These are phyloP conservation scores for Agarophyton chilense DNA, from an alignment of 23 red algal genomes.

Conservation along the genomic window DNA sequence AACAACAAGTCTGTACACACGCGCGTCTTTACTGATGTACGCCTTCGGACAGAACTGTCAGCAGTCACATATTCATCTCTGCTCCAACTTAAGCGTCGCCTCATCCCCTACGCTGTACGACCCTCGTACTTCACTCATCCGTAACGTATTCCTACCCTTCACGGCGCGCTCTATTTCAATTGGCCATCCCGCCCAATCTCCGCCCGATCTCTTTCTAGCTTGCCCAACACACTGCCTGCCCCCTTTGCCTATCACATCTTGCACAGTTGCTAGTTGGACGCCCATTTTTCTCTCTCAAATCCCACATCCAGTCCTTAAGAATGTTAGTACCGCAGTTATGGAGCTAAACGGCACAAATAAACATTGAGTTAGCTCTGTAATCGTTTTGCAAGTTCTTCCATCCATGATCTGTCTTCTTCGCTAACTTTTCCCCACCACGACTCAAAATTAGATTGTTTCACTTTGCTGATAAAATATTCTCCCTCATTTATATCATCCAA, in stretches of 20 bases:
- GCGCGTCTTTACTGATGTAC: conserved; percentile 9
- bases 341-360: conserved; percentile 14
- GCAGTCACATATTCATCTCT: background rate
- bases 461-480: conserved; percentile 29
- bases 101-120: too few species aligned
- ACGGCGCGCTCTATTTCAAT: background rate
- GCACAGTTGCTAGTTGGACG: background rate
- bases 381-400: conserved; percentile 47
- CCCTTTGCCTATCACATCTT: background rate
- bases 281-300: background rate
- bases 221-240: too few species aligned
- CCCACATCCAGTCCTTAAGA: background rate
- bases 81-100: background rate
- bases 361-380: background rate
- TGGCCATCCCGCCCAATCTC: background rate
- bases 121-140: too few species aligned
- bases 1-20: background rate
- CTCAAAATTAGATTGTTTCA: conserved; percentile 38
- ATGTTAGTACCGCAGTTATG: conserved; percentile 36
- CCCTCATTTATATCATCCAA: conserved; percentile 65
- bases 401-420: conserved; percentile 33
- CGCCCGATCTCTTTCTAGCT: too few species aligned
- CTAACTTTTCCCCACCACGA: conserved; percentile 65
- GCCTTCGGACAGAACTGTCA: background rate
- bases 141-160: too few species aligned